phyloP scores from a whole-genome alignment of 2,329 filamentous ascomycete species.

The Xylaria multiplex region DNA sequence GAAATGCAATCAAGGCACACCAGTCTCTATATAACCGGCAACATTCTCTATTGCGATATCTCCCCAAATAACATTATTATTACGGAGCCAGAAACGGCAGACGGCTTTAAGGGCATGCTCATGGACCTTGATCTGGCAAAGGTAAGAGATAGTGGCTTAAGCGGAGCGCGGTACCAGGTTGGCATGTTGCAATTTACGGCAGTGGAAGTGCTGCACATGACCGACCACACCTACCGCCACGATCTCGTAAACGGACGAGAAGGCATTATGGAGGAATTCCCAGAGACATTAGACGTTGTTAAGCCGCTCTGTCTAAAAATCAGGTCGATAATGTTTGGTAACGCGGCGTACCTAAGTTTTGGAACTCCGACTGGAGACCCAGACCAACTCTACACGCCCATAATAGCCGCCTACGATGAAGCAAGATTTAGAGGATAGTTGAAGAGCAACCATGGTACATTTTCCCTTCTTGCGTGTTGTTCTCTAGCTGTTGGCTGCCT shows the following conservation, averaged over 20 bases:
- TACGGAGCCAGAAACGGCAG: conserved; percentile 12
- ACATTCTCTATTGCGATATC: conserved; percentile 37
- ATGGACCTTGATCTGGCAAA: conserved; percentile 38
- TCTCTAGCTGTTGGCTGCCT: too few species aligned
- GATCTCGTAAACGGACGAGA: conserved; percentile 17
- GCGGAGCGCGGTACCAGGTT: neutral
- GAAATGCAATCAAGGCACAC: conserved; percentile 35
- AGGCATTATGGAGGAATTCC: too few species aligned
- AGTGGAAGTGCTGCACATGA: conserved; percentile 27
- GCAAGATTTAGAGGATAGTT: too few species aligned
- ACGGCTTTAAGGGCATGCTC: conserved; percentile 32
- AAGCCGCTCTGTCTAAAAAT: too few species aligned
- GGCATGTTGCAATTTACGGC: conserved; percentile 32
- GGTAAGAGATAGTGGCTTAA: conserved; percentile 4
- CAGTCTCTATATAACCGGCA: conserved; percentile 29
- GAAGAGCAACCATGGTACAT: too few species aligned
- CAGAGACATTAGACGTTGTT: too few species aligned
- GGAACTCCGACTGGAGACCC: too few species aligned
- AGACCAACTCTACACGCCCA: too few species aligned
- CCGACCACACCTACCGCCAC: conserved; percentile 33
- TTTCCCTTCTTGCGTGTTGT: too few species aligned
- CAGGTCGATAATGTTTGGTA: too few species aligned
- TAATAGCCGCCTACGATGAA: too few species aligned
- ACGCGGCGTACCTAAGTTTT: too few species aligned
- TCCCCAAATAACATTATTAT: conserved; percentile 38